A percentile compares a stretch with the other conserved stretches of the same genome.
phyloP scores from a whole-genome alignment of 2,329 filamentous ascomycete species.

The Neofusicoccum ribis region DNA sequence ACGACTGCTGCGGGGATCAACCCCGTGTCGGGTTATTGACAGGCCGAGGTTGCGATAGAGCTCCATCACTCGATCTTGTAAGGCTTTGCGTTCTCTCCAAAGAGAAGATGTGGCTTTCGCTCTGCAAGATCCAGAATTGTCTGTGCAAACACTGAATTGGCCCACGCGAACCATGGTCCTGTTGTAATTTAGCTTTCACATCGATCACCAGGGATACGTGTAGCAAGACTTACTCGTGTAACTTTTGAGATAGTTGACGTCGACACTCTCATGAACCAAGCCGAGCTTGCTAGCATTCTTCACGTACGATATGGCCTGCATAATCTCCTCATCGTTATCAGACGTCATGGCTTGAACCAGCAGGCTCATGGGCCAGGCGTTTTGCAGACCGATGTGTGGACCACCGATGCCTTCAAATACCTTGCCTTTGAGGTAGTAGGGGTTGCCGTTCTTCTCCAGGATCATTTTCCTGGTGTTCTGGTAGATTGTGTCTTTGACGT shows the following conservation, averaged over 20 bases:
- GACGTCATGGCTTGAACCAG: constrained; percentile 89
- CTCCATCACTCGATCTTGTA: constrained; percentile 48
- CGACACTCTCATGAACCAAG: constrained; percentile 86
- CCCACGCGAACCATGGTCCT: constrained; percentile 95
- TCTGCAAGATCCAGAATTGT: constrained; percentile 87
- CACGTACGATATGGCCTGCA: constrained; percentile 69
- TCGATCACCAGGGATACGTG: too few species aligned
- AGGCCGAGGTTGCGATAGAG: background rate
- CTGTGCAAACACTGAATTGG: constrained; percentile 92
- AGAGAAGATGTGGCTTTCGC: constrained; percentile 84
- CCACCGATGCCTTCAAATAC: constrained; percentile 88
- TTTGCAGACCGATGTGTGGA: constrained; percentile 75
- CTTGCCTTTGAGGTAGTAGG: constrained; percentile 78
- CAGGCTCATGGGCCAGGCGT: constrained; percentile 97
- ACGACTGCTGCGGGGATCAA: too few species aligned
- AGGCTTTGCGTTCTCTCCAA: constrained; percentile 62
- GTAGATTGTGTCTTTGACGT: constrained; percentile 68
- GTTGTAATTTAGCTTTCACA: background rate
- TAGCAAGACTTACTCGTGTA: constrained; percentile 67
- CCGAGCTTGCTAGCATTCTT: constrained; percentile 74
- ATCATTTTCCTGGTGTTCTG: constrained; percentile 86
- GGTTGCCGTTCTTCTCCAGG: constrained; percentile 73
- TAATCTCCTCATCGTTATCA: constrained; percentile 80
- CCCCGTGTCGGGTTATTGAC: too few species aligned
- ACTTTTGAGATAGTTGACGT: constrained; percentile 67